Evolutionary conservation across 1,284 basidiomycete genomes (phyloP), one percentile per base, ranked within the genome.

Genomic region (Leccinum griseonigrum): DNA sequence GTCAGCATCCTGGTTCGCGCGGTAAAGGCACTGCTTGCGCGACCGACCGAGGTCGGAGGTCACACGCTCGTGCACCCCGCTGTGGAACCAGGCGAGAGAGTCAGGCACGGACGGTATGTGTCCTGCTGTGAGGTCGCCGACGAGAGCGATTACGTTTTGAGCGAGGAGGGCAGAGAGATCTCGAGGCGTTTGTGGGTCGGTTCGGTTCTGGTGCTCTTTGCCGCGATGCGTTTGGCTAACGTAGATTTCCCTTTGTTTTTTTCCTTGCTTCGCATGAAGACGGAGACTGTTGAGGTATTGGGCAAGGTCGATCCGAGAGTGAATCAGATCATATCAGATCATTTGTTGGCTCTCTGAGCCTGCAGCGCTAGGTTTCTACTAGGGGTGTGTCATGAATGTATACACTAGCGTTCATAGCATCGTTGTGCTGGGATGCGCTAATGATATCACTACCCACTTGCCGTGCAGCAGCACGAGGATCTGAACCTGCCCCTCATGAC

Each of bases 1-100:
- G 0, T 66, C 1, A 55, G 51, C 0, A 0, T 61, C 29, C 11
- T 1, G 2, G 0, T 68, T 26, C 32, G 38, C 11, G 28, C 56
- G 51, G 8, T 1, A 5, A 74, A 72, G 54, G 38, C 52, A 0
- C 46, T 66, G 3, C 18, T 78, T 3, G 74, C 70, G 4, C 70
- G 71, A 32, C 61, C 68, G n/a, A 69, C 74, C 1, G 76, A 76
- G 50, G 51, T 67, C 11, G 77, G 77, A 9, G 70, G 75, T 63
- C 67, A 66, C 59, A 68, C 71, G 16, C 67, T 75, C 14, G 66
- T 73, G 14, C 68, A 74, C 50, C 58, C 71, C 8, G 69, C 64
- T 8, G 63, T 74, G 43, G 70, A 64, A 52, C 63, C 54, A 7
- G 63, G 60, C 3, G 70, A 67, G 52, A 61, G 61, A 52, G 31